Percentiles rank a stretch among this genome's conserved stretches.
Conservation (phyloP, 208 protist genomes). For the Leishmania braziliensis region DNA sequence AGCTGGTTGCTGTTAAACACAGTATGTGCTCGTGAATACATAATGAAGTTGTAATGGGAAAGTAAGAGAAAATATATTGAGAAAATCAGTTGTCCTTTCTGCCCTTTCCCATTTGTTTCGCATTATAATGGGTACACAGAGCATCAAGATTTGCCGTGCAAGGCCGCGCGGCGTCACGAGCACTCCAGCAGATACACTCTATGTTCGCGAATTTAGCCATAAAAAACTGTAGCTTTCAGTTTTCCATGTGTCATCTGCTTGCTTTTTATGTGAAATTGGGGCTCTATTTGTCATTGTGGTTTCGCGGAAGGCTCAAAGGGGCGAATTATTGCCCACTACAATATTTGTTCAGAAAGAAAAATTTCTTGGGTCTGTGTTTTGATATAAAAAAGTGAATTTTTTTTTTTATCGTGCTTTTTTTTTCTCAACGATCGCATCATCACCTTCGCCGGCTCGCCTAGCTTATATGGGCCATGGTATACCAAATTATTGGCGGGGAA, state of each 20-base stretch:
- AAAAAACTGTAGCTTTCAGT: background rate
- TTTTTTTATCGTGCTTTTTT: background rate
- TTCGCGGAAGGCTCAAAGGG: background rate
- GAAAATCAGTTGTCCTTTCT: background rate
- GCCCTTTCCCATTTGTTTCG: background rate
- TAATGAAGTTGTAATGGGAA: background rate
- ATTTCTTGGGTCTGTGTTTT: background rate
- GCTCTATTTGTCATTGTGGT: slow-evolving; percentile 1
- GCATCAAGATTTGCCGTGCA: background rate
- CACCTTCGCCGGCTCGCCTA: background rate
- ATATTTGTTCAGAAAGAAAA: slow-evolving; percentile 1
- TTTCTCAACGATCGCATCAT: background rate
- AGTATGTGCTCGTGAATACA: background rate
- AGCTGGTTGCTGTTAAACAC: background rate
- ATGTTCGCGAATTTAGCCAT: background rate
- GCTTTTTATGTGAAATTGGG: background rate
- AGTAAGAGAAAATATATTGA: background rate
- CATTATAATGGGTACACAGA: background rate
- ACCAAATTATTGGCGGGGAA: background rate
- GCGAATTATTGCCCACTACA: background rate
- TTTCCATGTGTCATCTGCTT: background rate
- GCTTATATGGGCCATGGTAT: background rate
- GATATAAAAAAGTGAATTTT: background rate
- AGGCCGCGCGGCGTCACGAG: too few species aligned
- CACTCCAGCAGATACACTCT: background rate